phyloP scores from a whole-genome alignment of 208 protist genomes.

The Trypanosomatidae sp. region DNA sequence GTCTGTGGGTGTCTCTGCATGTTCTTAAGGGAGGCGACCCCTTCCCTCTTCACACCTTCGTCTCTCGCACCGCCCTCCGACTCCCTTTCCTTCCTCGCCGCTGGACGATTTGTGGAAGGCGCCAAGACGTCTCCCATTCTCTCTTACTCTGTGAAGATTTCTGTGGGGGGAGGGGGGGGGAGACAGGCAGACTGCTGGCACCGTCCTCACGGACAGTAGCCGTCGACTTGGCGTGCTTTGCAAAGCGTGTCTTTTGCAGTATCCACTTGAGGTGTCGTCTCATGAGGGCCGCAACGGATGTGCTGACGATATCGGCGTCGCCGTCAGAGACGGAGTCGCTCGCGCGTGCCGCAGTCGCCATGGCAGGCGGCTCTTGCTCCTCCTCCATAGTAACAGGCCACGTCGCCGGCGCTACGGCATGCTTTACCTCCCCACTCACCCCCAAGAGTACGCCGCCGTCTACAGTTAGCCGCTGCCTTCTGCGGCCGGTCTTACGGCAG shows the following conservation, averaged over 20 bases:
- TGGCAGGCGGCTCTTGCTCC: not conserved
- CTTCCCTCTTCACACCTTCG: not conserved
- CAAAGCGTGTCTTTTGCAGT: not conserved
- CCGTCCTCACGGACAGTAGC: not conserved
- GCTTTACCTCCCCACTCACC: slow-evolving; percentile 6
- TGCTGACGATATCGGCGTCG: not conserved
- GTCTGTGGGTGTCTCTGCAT: too few species aligned
- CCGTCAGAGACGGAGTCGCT: not conserved
- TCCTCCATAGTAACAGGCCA: not conserved
- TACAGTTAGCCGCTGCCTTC: slow-evolving; percentile 11
- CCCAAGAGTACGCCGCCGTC: slow-evolving; percentile 9
- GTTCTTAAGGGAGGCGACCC: not conserved
- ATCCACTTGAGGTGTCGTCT: not conserved
- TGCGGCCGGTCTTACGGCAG: slow-evolving; percentile 17
- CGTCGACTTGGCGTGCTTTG: not conserved
- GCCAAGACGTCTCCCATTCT: not conserved
- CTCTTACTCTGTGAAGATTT: not conserved
- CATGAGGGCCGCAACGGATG: not conserved
- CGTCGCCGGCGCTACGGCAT: not conserved
- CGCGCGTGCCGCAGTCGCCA: not conserved
- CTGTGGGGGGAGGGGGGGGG: not conserved
- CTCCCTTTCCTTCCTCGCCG: not conserved
- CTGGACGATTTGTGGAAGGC: not conserved
- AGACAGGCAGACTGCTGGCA: not conserved
- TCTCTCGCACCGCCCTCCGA: not conserved